Percentiles rank a stretch among this genome's conserved stretches.
Conservation (phyloP, 2,329 filamentous ascomycete species). For the Cyphellophora attinorum region DNA sequence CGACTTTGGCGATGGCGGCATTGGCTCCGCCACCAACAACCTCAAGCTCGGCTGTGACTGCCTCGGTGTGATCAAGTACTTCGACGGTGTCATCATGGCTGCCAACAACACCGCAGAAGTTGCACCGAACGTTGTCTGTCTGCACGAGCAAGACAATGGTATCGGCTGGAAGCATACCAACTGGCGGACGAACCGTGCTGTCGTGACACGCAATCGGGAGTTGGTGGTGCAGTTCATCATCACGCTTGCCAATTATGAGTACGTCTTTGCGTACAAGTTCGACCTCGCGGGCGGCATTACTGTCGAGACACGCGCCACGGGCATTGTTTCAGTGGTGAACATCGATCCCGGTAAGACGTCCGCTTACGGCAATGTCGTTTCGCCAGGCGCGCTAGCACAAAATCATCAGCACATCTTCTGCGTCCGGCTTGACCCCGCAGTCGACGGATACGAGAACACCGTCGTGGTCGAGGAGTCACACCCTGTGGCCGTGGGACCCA, state of each 20-base stretch:
- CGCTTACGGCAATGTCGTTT: constrained; percentile 53
- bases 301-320: constrained; percentile 55
- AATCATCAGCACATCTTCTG: constrained; percentile 65
- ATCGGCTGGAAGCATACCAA: constrained; percentile 65
- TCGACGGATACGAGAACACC: constrained; percentile 47
- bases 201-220: constrained; percentile 52
- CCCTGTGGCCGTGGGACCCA: constrained; percentile 37
- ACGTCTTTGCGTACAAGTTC: constrained; percentile 56
- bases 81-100: constrained; percentile 47
- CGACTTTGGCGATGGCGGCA: constrained; percentile 61
- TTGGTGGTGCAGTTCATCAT: constrained; percentile 60
- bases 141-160: constrained; percentile 61
- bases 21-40: constrained; percentile 59
- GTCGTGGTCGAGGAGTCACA: constrained; percentile 46
- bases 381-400: constrained; percentile 54
- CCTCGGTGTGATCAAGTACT: constrained; percentile 58
- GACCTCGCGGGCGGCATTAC: constrained; percentile 53
- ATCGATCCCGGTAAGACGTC: constrained; percentile 48
- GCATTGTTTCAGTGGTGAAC: constrained; percentile 53
- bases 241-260: constrained; percentile 63
- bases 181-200: constrained; percentile 52
- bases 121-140: constrained; percentile 53
- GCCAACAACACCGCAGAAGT: constrained; percentile 42
- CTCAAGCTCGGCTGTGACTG: constrained; percentile 59
- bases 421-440: constrained; percentile 54